A percentile compares a stretch with the other conserved stretches of the same genome.
phyloP scores from a whole-genome alignment of 352 stramenopile species.

The Globisporangium viniferum region DNA sequence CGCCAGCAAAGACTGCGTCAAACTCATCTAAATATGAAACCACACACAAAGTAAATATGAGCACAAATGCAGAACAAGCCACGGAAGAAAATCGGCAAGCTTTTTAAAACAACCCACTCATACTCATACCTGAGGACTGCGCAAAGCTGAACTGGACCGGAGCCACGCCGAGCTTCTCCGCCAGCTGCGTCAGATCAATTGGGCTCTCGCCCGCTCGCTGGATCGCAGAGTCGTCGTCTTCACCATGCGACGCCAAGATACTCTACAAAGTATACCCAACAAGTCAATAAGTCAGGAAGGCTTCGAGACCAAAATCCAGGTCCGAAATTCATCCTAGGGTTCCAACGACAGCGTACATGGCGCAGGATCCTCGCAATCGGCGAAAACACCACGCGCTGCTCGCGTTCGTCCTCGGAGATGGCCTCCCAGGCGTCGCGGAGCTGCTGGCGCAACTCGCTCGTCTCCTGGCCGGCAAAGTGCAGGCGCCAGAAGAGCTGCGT shows the following conservation, averaged over 20 bases:
- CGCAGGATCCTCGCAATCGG: conserved; percentile 48
- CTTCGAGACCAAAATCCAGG: not conserved
- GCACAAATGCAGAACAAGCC: not conserved
- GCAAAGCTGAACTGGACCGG: conserved; percentile 65
- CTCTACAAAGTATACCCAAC: conserved; percentile 33
- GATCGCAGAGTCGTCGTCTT: conserved; percentile 19
- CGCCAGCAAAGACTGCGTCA: conserved; percentile 39
- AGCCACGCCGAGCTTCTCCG: conserved; percentile 33
- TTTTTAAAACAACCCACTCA: not conserved
- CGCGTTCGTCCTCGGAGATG: conserved; percentile 25
- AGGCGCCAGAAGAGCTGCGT: conserved; percentile 86
- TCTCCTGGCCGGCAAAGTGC: conserved; percentile 69
- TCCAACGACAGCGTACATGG: conserved; percentile 38
- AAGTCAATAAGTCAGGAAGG: not conserved
- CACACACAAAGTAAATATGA: not conserved
- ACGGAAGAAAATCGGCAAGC: not conserved
- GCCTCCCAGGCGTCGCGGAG: conserved; percentile 54
- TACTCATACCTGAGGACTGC: conserved; percentile 19
- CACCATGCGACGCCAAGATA: conserved; percentile 48
- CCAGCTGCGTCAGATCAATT: conserved; percentile 40
- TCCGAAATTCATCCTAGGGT: not conserved
- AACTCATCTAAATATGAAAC: conserved; percentile 28
- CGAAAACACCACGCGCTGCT: conserved; percentile 34
- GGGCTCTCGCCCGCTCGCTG: conserved; percentile 25
- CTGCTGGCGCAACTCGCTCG: conserved; percentile 46